Evolutionary conservation across 257 asterid species (phyloP), one percentile per base, ranked within the genome.

Genomic region (Prunella vulgaris): DNA sequence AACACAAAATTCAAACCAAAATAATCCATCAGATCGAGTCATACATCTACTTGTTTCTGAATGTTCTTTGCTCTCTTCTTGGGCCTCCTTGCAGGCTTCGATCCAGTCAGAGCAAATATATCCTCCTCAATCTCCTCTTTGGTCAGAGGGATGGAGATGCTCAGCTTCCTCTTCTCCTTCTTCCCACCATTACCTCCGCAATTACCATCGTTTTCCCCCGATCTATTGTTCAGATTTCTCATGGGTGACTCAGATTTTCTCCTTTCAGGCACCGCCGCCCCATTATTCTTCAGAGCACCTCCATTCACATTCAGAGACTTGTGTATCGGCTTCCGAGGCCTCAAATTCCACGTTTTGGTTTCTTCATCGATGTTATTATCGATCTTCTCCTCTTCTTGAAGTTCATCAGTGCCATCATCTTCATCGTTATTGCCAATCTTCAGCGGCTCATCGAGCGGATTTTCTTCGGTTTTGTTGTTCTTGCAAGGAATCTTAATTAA

Each of bases 41-140:
- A 83, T 79, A 90, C 97, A 79, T 90, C 94, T 24, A 88, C 64
- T 52, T 76, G 83, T 71, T 77, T 86, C 81, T 88, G 96, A 37
- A 79, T 64, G 69, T 17, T 62, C 71, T 79, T 88, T 3, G 86
- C 77, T 76, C 93, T 86, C 82, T 90, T 90, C 85, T 79, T 90
- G 4, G 97, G 94, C 77, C 90, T 84, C 78, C 90, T 86, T 10
- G 84, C 70, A 33, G 90, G 94, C 79, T 84, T 90, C 22, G 84
- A 83, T 74, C 89, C 92, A 17, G 90, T 76, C 77, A 90, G 54
- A 18, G 86, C 72, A 65, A 80, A 83, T 5, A 86, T 56, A 80
- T 90, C 97, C 80, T 81, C 96, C 58, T 90, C 96, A 22, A 88
- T 90, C 75, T 90, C 96, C 35, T 78, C 84, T 76, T 78, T 83